phyloP scores from a whole-genome alignment of 768 basidiomycete species.

The Neoboletus magnificus region DNA sequence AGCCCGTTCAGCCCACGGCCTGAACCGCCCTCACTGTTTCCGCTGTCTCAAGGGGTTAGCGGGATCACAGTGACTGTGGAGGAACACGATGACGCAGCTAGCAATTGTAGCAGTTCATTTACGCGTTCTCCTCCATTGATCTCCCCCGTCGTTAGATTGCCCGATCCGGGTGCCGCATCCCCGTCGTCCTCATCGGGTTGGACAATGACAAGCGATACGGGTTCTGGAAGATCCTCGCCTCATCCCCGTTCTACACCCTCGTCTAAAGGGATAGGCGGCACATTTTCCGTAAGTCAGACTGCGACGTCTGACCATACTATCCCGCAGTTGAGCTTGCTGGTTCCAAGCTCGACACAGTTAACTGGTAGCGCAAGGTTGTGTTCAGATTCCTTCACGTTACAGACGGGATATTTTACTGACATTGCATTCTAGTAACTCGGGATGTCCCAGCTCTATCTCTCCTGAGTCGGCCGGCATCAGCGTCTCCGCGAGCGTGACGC shows the following conservation, averaged over 20 bases:
- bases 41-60: conserved; percentile 19
- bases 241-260: conserved; percentile 5
- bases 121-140: conserved; percentile 27
- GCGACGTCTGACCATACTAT: conserved; percentile 10
- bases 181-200: conserved; percentile 27
- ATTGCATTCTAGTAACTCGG: conserved; percentile 18
- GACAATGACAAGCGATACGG: conserved; percentile 26
- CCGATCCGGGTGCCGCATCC: conserved; percentile 22
- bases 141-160: conserved; percentile 30
- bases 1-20: conserved; percentile 32
- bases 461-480: conserved; percentile 33
- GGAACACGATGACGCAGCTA: conserved; percentile 14
- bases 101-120: conserved; percentile 23
- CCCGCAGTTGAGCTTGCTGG: conserved; percentile 29
- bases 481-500: conserved; percentile 30
- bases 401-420: conserved; percentile 1
- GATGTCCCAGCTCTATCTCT: conserved; percentile 30
- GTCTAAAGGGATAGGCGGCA: conserved; percentile 9
- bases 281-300: conserved; percentile 3
- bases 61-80: neutral
- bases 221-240: conserved; percentile 15
- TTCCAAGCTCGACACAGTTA: conserved; percentile 17
- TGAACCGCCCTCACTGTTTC: conserved; percentile 16
- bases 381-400: neutral
- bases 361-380: conserved; percentile 14